Percentiles rank a stretch among this genome's conserved stretches.
Evolutionary conservation across 768 basidiomycete species (phyloP).

Genomic region (Russula virescens): DNA sequence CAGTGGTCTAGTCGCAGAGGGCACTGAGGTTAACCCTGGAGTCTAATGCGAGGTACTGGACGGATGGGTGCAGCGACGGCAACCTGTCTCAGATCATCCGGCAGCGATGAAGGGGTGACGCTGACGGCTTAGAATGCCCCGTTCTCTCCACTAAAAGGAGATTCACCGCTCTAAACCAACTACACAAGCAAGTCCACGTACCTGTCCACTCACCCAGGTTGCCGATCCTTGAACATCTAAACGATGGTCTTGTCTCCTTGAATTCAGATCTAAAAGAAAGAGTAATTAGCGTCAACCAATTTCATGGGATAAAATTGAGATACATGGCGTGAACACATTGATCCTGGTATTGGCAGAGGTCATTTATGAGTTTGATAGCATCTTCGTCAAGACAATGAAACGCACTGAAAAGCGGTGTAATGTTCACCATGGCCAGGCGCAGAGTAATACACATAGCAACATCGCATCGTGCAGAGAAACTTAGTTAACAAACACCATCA

Average conservation of each 20-base stretch:
- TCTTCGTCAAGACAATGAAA: slow-evolving; percentile 66
- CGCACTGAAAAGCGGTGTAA: slow-evolving; percentile 55
- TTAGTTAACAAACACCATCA: too few relatives aligned
- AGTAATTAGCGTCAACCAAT: neutral
- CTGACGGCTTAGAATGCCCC: neutral
- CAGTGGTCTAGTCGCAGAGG: slow-evolving; percentile 58
- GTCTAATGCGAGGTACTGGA: slow-evolving; percentile 63
- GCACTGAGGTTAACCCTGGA: slow-evolving; percentile 55
- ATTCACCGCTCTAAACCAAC: slow-evolving; percentile 64
- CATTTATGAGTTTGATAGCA: slow-evolving; percentile 72
- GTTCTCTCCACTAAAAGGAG: neutral
- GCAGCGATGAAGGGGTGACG: too few relatives aligned
- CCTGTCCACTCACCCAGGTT: slow-evolving; percentile 56
- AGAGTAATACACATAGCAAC: too few relatives aligned
- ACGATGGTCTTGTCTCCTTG: slow-evolving; percentile 62
- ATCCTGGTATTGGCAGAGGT: slow-evolving; percentile 67
- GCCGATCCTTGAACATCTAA: slow-evolving; percentile 40
- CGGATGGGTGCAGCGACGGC: slow-evolving; percentile 48
- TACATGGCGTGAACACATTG: slow-evolving; percentile 37
- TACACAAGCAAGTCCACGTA: slow-evolving; percentile 76
- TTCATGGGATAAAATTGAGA: neutral
- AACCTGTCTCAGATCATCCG: slow-evolving; percentile 68
- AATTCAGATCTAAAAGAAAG: slow-evolving; percentile 49
- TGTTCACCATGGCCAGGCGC: slow-evolving; percentile 50
- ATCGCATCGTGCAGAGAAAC: too few relatives aligned